Base-by-base conservation (phyloP, 2,329 filamentous ascomycete species). In the Apiospora sp. region DNA sequence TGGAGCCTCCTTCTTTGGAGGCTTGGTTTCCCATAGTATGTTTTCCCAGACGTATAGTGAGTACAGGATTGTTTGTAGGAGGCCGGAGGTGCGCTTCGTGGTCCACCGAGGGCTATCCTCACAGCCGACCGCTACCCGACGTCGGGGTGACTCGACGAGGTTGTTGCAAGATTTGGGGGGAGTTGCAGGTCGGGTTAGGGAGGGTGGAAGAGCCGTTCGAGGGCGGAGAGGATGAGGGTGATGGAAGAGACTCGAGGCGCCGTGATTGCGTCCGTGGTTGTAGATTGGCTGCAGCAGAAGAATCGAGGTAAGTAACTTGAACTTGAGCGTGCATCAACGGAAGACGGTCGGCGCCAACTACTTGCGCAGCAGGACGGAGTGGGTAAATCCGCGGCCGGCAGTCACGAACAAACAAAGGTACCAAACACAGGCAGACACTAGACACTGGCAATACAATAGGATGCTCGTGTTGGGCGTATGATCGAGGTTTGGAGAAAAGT, bases 1-100 rank as follows among this genome's bases (percentile, higher is more conserved):
- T 81, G 73, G 84, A 82, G 73, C 83, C 85, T 78, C 86, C 83
- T 80, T 89, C 87, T 78, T 89, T 90, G 78, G 93, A 95, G 78
- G 87, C 88, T 83, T 93, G 90, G 83, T 94, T 95, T 81, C 93
- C 93, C 93, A 95, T 95, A 77, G 74, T 83, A 79, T 72, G 71
- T 73, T 72, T 72, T 30, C 48, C 46, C 43, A 16, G 24, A 75
- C 51, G 51, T 58, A 27, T 58, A 22, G 3, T 34, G 51, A 58
- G 27, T 61, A 22, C 54, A 61, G 54, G 16, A 34, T 61, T 61
- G 22, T 61, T 37, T 61, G 54, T 61, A 61, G 54, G 54, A 61
- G 30, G 30, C 54, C 54, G 30, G 54, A 61, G 54, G 54, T 68
- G 19, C 43, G 67, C 43, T 68, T 68, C 67, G 67, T 49, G 46